Percentiles rank a stretch among this genome's conserved stretches.
Conservation (phyloP, 2,329 filamentous ascomycete species). For the Fusarium sp. region DNA sequence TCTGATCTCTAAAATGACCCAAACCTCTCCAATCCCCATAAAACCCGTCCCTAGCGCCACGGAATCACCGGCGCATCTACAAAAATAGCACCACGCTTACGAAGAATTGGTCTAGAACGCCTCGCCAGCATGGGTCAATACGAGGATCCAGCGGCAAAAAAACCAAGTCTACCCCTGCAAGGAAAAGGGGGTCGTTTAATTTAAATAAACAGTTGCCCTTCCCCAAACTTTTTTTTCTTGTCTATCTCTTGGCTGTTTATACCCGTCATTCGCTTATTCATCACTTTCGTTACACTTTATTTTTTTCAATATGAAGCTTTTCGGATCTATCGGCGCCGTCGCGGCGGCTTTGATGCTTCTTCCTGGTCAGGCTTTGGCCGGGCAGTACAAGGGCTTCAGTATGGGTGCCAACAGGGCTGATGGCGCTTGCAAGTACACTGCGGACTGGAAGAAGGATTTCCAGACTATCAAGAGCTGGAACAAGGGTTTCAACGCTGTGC, state of each 20-base stretch:
- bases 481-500: conserved; percentile 42
- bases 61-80: neutral
- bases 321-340: conserved; percentile 26
- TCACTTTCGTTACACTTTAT: neutral
- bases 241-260: neutral
- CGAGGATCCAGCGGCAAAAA: conserved; percentile 3
- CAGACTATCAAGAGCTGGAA: conserved; percentile 41
- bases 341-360: conserved; percentile 33
- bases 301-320: conserved; percentile 30
- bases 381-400: conserved; percentile 40
- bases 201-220: conserved; percentile 10
- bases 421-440: conserved; percentile 35
- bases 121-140: conserved; percentile 5
- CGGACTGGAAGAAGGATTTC: conserved; percentile 43
- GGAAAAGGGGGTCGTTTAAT: conserved; percentile 14
- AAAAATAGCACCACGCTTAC: conserved; percentile 21
- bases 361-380: conserved; percentile 34
- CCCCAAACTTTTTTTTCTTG: neutral
- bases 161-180: neutral
- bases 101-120: conserved; percentile 14
- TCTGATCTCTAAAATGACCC: neutral
- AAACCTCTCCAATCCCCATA: neutral
- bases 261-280: conserved; percentile 16
- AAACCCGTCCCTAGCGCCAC: neutral
- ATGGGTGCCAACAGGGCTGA: conserved; percentile 39